Evolutionary conservation across 1,284 basidiomycete species (phyloP), one percentile per base, ranked within the genome.

Genomic region (Coriolopsis trogii): DNA sequence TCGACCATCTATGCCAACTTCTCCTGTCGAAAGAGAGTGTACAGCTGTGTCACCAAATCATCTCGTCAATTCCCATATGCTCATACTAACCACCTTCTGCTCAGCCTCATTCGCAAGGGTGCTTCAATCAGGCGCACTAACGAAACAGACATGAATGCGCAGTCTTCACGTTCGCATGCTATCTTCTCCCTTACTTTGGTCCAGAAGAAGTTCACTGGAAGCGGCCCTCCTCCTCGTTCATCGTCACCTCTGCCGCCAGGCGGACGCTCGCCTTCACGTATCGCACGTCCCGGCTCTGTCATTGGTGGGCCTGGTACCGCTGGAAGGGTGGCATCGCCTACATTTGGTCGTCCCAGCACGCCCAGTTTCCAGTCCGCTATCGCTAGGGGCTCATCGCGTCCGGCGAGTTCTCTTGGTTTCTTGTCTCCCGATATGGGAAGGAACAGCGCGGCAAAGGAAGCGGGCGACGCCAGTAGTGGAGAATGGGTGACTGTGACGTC

Each of bases 101-200:
- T 1, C 68, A 91, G 89, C 63, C 79, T 92, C 52, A 79, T 96
- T 54, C 86, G 87, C 60, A 87, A 93, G 63, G 96, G 96, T 26
- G 91, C 93, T 16, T 81, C 89, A 12, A 88, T 96, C 43, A 85
- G 96, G 41, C 85, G 95, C 48, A 99, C 97, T 6, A 95, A 96
- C 62, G 93, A 97, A 70, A 99, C 96, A 33, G 93, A 95, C 66
- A 98, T 99, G 96, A 99, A 99, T 68, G 91, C 94, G 4, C 94
- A 98, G 68, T 96, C 93, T 0, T 98, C 95, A 38, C 91, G 96
- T 58, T 97, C 94, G 21, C 96, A 99, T 79, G 96, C 97, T 50
- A 98, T 99, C 72, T 99, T 99, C 72, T 97, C 95, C 38, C 79
- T 99, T 51, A 98, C 93, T 6, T 77, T 99, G 43, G 91, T 85